These are phyloP conservation scores for Keithomyces neogunnii DNA, from an alignment of 2,329 filamentous ascomycete genomes.

Conservation along the genomic window DNA sequence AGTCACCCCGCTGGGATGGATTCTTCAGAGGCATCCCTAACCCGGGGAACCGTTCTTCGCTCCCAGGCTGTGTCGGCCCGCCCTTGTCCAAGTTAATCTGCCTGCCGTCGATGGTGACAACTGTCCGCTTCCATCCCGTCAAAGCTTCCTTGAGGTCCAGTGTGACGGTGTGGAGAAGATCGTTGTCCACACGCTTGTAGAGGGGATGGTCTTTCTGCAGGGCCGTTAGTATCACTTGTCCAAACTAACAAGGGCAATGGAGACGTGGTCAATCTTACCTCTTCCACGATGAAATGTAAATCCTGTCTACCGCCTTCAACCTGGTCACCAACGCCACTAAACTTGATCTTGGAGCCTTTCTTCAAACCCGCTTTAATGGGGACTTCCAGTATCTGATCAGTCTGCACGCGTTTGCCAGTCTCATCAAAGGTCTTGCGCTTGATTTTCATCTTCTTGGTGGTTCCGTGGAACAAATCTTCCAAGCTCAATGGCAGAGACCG, in stretches of 20 bases:
- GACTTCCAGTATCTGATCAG: slow-evolving; percentile 87
- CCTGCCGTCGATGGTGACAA: slow-evolving; percentile 88
- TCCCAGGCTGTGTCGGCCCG: slow-evolving; percentile 79
- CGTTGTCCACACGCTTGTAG: slow-evolving; percentile 81
- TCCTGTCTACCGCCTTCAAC: slow-evolving; percentile 95
- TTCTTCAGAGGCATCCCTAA: slow-evolving; percentile 97
- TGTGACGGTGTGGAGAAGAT: slow-evolving; percentile 70
- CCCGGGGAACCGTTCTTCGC: slow-evolving; percentile 70
- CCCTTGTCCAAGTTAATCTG: slow-evolving; percentile 70
- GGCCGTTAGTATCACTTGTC: slow-evolving; percentile 8
- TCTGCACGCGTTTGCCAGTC: slow-evolving; percentile 72
- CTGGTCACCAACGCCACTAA: slow-evolving; percentile 94
- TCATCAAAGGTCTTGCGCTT: slow-evolving; percentile 93
- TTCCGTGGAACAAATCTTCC: slow-evolving; percentile 81
- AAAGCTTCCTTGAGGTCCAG: slow-evolving; percentile 88
- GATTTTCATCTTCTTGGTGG: slow-evolving; percentile 96
- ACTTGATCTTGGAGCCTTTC: slow-evolving; percentile 97
- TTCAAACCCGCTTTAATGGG: slow-evolving; percentile 94
- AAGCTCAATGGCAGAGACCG: slow-evolving; percentile 71
- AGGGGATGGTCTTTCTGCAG: slow-evolving; percentile 74
- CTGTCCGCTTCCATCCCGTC: slow-evolving; percentile 87
- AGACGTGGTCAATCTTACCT: slow-evolving; percentile 50
- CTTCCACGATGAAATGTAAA: slow-evolving; percentile 86
- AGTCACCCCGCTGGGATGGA: slow-evolving; percentile 73
- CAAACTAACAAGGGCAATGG: too few species aligned